These are phyloP conservation scores for Tylopilus sp. DNA, from an alignment of 768 basidiomycete species.

Conservation along the genomic window DNA sequence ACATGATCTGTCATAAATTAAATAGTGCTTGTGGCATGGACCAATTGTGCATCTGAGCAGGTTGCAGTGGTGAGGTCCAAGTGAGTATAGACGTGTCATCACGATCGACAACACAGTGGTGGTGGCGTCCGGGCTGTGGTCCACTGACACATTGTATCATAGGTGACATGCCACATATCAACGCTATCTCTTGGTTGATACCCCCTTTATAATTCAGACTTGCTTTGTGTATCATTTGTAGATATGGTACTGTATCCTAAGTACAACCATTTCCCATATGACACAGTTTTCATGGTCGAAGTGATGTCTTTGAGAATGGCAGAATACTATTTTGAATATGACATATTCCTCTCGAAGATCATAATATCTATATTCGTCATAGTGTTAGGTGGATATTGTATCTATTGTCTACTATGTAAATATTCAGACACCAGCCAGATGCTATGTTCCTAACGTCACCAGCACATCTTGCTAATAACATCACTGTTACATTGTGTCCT, in stretches of 20 bases:
- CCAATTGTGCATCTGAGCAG: not conserved
- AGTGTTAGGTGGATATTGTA: not conserved
- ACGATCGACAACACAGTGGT: too few species aligned
- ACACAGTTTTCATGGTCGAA: not conserved
- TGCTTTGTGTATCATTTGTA: not conserved
- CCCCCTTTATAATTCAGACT: not conserved
- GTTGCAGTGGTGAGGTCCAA: too few species aligned
- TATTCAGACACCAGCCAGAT: not conserved
- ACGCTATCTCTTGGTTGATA: not conserved
- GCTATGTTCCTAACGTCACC: not conserved
- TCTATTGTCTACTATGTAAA: not conserved
- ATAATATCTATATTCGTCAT: not conserved
- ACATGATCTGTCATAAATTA: not conserved
- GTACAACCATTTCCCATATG: not conserved
- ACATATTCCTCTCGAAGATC: not conserved
- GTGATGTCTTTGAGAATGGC: not conserved
- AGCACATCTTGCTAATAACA: not conserved
- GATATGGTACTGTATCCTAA: not conserved
- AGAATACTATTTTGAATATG: not conserved
- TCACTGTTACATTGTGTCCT: not conserved
- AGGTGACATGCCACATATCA: not conserved
- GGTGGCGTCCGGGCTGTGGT: not conserved
- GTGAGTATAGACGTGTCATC: too few species aligned
- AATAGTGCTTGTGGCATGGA: not conserved
- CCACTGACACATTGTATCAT: not conserved